A percentile compares a stretch with the other conserved stretches of the same genome.
These are phyloP conservation scores for Aegilops bicornis DNA, from an alignment of 176 grass and related monocot species.

Conservation along the genomic window DNA sequence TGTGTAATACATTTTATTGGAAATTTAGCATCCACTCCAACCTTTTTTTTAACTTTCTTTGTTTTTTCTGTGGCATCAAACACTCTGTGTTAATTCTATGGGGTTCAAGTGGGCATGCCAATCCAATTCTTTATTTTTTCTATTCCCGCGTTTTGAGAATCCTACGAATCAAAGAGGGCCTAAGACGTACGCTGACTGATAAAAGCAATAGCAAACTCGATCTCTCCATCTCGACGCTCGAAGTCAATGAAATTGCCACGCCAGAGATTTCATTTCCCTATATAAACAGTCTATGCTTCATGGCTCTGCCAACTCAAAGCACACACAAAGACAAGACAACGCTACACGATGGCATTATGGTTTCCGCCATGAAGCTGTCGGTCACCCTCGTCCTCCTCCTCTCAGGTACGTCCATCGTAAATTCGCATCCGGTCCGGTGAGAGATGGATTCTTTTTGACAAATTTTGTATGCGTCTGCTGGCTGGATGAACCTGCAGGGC, in stretches of 20 bases:
- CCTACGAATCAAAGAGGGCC: too few species aligned
- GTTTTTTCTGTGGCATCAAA: too few species aligned
- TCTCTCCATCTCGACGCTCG: not conserved
- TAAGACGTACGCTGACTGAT: not conserved
- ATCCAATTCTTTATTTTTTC: too few species aligned
- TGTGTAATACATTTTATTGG: too few species aligned
- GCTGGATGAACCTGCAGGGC: not conserved
- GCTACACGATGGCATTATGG: not conserved
- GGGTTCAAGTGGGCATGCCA: too few species aligned
- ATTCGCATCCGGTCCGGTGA: not conserved
- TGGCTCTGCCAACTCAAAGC: not conserved
- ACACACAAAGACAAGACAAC: not conserved
- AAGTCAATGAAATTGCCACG: not conserved
- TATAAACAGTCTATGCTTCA: not conserved
- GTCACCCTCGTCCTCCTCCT: conserved; percentile 25
- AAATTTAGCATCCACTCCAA: too few species aligned
- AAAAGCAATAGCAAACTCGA: not conserved
- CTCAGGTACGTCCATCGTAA: not conserved
- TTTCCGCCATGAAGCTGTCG: not conserved
- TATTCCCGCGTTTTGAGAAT: too few species aligned
- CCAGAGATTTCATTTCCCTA: not conserved
- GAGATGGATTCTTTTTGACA: not conserved
- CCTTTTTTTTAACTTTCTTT: too few species aligned
- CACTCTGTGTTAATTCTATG: too few species aligned
- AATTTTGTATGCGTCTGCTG: not conserved